Base-by-base conservation (phyloP, 768 basidiomycete species). In the Rhizopogon sp. region DNA sequence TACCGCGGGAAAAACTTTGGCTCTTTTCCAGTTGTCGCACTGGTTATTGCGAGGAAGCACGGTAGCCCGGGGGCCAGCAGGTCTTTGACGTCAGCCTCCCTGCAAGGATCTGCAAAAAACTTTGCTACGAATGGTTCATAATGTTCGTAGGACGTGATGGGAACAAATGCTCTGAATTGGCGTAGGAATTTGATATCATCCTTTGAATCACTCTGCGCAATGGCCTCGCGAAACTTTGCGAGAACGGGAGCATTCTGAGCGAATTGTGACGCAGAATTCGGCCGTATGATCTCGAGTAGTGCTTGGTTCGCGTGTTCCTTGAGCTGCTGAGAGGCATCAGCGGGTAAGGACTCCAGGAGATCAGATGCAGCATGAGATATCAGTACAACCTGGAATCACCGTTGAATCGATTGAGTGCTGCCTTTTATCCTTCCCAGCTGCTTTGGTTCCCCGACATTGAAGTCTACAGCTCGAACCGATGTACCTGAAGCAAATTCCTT, bases 11-110 rank as follows among this genome's bases (percentile, higher is more conserved):
- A 10, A 5, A 50, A 10, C 39, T 65, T 62, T 6, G 54, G 16
- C 2, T n/a, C 42, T 3, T 40, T 41, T 13, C 63, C 56, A 8
- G 63, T 58, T 8, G 64, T 62, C 8, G 51, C 52, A 8, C 61
- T 65, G 3, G 58, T 57, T 16, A 54, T 11, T 1, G 45, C 54
- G 0, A 65, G 14, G 42, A 40, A 51, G 17, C 50, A 42, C 2
- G 64, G 63, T 6, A 65, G 33, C 17, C 63, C 64, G 2, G 63
- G 64, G 9, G 63, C 42, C 50, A 65, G 52, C 52, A 64, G 42
- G 35, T 64, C 29, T 28, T 10, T 14, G 35, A 64, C 57, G 2
- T 64, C 56, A 22, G 41, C 44, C 29, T 64, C 58, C 33, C 56
- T 65, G 57, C 64, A 65, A 17, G 60, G 64, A 2, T 6, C 29